Conservation (phyloP, 805 yeast genomes). For the Yarrowia bubula region DNA sequence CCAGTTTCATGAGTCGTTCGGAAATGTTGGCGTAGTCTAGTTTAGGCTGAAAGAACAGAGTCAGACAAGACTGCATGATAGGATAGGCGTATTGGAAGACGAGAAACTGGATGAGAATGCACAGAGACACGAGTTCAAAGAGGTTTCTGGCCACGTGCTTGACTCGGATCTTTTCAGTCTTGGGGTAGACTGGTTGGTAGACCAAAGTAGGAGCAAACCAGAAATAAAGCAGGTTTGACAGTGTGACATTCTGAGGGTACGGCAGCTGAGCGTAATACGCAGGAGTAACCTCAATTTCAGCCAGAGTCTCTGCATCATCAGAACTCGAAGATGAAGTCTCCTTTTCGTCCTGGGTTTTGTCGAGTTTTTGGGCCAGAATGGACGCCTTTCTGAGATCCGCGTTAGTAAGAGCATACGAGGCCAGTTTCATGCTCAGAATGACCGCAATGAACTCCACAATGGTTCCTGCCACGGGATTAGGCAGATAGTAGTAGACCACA, state of each 20-base stretch:
- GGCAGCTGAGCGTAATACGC: constrained; percentile 38
- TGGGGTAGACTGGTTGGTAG: constrained; percentile 50
- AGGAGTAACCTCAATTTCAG: constrained; percentile 37
- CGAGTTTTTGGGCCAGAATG: constrained; percentile 22
- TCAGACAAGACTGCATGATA: constrained; percentile 41
- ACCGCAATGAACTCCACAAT: constrained; percentile 44
- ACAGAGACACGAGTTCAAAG: constrained; percentile 41
- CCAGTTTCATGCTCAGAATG: constrained; percentile 44
- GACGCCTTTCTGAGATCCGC: constrained; percentile 45
- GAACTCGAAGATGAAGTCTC: constrained; percentile 16
- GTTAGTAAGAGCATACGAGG: constrained; percentile 47
- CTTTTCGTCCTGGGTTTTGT: constrained; percentile 17
- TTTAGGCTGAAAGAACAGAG: constrained; percentile 18
- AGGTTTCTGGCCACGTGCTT: constrained; percentile 40
- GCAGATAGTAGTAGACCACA: constrained; percentile 40
- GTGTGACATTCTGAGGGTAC: constrained; percentile 45
- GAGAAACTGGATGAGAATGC: constrained; percentile 42
- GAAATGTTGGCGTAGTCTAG: constrained; percentile 33
- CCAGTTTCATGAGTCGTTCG: constrained; percentile 43
- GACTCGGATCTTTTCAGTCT: constrained; percentile 37
- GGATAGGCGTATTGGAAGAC: constrained; percentile 47
- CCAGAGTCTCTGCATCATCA: constrained; percentile 28
- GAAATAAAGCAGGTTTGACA: constrained; percentile 41
- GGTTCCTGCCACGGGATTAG: constrained; percentile 48
- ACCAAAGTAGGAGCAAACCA: constrained; percentile 50